Conservation (phyloP, 345 rosid species). For the Eucalyptus sp. region DNA sequence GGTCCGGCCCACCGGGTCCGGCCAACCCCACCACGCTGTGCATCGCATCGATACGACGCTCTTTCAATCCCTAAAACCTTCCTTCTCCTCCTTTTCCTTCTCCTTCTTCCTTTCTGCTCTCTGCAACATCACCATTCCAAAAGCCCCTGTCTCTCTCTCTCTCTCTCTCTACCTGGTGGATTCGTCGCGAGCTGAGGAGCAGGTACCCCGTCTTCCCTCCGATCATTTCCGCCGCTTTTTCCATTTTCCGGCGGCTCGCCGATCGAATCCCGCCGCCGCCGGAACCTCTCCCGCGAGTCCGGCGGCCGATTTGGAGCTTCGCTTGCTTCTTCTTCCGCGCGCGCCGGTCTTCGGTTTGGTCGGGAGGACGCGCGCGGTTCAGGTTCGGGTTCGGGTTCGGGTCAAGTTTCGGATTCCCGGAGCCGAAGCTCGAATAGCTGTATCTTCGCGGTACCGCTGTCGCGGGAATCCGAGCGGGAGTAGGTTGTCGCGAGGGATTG, state of each 20-base stretch:
- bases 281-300: background rate
- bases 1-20: background rate
- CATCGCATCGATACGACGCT: background rate
- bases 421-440: background rate
- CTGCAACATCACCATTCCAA: background rate
- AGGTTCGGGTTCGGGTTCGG: background rate
- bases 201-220: background rate
- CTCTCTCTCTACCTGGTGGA: background rate
- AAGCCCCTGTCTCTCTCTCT: background rate
- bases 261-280: background rate
- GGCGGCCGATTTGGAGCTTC: background rate
- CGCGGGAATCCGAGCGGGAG: background rate
- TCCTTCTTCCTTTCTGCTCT: background rate
- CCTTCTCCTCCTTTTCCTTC: too few species aligned
- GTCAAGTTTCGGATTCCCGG: background rate
- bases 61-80: background rate
- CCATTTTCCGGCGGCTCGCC: background rate
- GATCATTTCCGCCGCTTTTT: background rate
- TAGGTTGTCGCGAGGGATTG: background rate
- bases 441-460: background rate
- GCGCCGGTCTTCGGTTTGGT: background rate
- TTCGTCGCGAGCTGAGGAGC: background rate
- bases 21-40: background rate
- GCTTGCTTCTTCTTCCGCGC: fast-evolving
- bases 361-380: background rate